A percentile compares a stretch with the other conserved stretches of the same genome.
Evolutionary conservation across 139 green algal genomes (phyloP).

Genomic region (Picochlorum sp.): DNA sequence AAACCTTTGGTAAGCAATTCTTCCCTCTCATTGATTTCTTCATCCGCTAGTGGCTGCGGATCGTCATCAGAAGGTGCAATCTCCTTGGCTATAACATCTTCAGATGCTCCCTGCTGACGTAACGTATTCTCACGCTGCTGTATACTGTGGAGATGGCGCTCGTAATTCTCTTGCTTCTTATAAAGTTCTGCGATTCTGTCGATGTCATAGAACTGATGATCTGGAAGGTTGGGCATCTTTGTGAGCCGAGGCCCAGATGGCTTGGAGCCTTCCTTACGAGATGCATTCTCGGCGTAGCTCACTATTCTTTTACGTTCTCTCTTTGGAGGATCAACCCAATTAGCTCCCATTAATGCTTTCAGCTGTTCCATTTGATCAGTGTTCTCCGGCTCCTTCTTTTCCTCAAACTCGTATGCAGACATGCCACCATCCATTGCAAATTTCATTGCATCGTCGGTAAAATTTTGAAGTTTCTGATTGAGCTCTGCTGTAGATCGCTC

Average conservation of each 20-base stretch:
- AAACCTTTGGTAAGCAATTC: constrained; percentile 70
- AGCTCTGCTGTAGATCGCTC: constrained; percentile 78
- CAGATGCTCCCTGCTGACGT: constrained; percentile 44
- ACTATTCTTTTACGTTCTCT: constrained; percentile 84
- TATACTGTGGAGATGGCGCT: constrained; percentile 52
- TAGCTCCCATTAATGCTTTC: constrained; percentile 49
- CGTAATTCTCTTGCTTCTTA: constrained; percentile 73
- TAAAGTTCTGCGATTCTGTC: constrained; percentile 70
- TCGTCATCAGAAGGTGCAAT: constrained; percentile 47
- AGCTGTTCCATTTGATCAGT: constrained; percentile 30
- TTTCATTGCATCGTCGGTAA: constrained; percentile 88
- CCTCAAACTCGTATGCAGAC: constrained; percentile 75
- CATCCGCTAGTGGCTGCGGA: constrained; percentile 74
- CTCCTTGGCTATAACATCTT: constrained; percentile 47
- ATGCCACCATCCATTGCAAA: constrained; percentile 91
- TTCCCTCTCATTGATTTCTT: constrained; percentile 55
- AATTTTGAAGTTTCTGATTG: constrained; percentile 93
- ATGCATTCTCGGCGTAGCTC: constrained; percentile 75
- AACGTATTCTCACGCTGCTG: constrained; percentile 32
- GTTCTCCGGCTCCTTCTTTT: constrained; percentile 35
- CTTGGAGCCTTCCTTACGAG: constrained; percentile 8
- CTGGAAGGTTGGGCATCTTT: constrained; percentile 81
- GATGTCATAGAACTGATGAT: constrained; percentile 98
- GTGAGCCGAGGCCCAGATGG: constrained; percentile 53
- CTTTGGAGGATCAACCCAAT: constrained; percentile 95